Evolutionary conservation across 2,329 filamentous ascomycete species (phyloP), one percentile per base, ranked within the genome.

Genomic region (Epichloe coenophiala): DNA sequence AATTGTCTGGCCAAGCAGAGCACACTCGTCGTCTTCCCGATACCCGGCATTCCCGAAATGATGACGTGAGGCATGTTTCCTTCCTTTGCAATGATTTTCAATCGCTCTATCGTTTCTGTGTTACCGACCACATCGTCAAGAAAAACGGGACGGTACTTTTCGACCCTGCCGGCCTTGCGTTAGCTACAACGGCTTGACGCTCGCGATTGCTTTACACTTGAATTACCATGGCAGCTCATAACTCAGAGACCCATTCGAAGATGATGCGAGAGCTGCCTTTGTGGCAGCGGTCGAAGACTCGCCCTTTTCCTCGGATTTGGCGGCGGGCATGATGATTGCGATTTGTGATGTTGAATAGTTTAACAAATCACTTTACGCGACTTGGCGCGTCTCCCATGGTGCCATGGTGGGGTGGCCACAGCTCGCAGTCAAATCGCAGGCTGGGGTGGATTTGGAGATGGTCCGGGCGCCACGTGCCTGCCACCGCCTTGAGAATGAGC

Each of bases 1-100:
- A 98, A 71, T 65, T 97, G 91, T 53, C 91, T 80, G 17, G 93
- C 93, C 45, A 98, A 80, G 65, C 93, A 97, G 54, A 97, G 73
- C 51, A 98, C 84, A 51, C 89, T 95, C 1, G 93, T 97, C 4
- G 93, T 98, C 74, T 98, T 98, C 68, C 93, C 93, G 62, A 97
- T 98, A 63, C 93, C 93, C 19, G 93, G 93, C 89, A 95, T 97
- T 53, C 93, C 93, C n/a, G 88, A 95, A 62, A 98, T 97, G 69
- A 98, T 97, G 62, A 98, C 81, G 70, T 98, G 93, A 2, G 93
- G 93, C 90, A 98, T 96, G 70, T 98, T 98, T 60, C 93, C 93
- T 71, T 97, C 93, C 68, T 90, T 93, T 45, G 93, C 90, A 60
- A 98, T 97, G 62, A 98, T 97, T 66, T 97, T 97, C 60, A 98